Conservation (phyloP, 331 rosid species). For the Rhamnella rubrinervis region DNA sequence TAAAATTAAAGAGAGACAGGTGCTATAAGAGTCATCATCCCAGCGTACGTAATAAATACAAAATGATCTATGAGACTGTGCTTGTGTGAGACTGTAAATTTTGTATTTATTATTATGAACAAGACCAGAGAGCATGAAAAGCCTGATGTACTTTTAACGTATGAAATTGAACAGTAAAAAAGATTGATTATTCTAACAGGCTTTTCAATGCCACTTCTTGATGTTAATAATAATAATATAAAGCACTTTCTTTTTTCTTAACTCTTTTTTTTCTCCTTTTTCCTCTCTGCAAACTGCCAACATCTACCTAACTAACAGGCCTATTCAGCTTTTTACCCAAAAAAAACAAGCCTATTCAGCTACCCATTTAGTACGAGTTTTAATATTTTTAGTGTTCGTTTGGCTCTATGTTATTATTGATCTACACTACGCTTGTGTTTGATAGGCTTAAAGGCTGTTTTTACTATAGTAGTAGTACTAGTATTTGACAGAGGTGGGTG, state of each 20-base stretch:
- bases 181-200: slow-evolving; percentile 29
- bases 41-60: too few species aligned
- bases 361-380: not conserved
- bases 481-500: too few species aligned
- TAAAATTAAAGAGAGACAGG: not conserved
- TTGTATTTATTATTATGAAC: not conserved
- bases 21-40: not conserved
- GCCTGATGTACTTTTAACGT: slow-evolving; percentile 28
- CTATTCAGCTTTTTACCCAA: too few species aligned
- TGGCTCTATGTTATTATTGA: too few species aligned
- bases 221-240: too few species aligned
- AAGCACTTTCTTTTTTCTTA: too few species aligned
- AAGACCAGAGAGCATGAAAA: slow-evolving; percentile 34
- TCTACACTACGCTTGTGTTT: too few species aligned
- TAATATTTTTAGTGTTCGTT: slow-evolving; percentile 1
- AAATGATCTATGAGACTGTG: too few species aligned
- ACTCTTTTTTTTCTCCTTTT: not conserved
- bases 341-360: too few species aligned
- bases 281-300: not conserved
- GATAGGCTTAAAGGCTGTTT: too few species aligned
- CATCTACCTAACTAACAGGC: too few species aligned
- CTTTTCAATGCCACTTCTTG: not conserved
- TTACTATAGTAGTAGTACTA: too few species aligned
- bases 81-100: not conserved
- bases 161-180: slow-evolving; percentile 37